A percentile compares a stretch with the other conserved stretches of the same genome.
These are phyloP conservation scores for Trifolium repens DNA, from an alignment of 306 rosid species.

Conservation along the genomic window DNA sequence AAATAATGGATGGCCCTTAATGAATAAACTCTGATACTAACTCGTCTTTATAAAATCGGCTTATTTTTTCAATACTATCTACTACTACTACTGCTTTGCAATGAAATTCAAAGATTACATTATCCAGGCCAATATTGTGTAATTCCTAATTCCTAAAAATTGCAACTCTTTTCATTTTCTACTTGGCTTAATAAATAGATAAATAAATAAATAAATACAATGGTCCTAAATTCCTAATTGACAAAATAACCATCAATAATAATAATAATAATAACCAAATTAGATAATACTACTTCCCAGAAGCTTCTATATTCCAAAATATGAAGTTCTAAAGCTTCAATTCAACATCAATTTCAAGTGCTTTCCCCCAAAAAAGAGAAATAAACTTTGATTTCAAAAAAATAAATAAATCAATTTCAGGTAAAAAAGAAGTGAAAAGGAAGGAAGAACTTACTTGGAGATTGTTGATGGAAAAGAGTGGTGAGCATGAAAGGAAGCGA, in stretches of 20 bases:
- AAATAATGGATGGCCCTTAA: too few species aligned
- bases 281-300: not conserved
- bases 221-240: not conserved
- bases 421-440: not conserved
- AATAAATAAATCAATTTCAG: not conserved
- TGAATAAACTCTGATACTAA: too few species aligned
- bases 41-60: too few species aligned
- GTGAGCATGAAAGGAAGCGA: constrained; percentile 18
- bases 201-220: not conserved
- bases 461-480: constrained; percentile 31
- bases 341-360: not conserved
- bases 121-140: not conserved
- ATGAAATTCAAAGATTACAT: too few species aligned
- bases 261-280: not conserved
- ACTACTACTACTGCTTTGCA: too few species aligned
- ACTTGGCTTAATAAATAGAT: not conserved
- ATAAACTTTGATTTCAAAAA: too few species aligned
- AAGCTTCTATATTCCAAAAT: not conserved
- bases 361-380: not conserved
- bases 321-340: not conserved
- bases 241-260: constrained; percentile 11
- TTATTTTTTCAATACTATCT: too few species aligned
- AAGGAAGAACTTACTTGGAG: constrained; percentile 35
- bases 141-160: not conserved
- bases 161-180: not conserved